phyloP scores from a whole-genome alignment of 2,329 filamentous ascomycete species.

The Acrodontium crateriforme region DNA sequence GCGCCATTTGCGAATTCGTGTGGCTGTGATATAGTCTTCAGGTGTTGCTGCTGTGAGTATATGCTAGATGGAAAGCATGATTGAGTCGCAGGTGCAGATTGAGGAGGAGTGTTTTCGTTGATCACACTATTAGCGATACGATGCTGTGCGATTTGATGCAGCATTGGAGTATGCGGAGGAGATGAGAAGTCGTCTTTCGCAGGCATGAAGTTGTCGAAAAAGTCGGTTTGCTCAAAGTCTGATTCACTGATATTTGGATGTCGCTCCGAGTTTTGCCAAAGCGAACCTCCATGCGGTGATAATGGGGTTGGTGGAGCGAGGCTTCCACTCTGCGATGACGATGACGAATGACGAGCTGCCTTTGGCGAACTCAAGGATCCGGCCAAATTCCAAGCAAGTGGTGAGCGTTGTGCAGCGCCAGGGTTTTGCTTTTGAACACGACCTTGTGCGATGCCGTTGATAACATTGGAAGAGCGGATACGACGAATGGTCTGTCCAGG shows the following conservation, averaged over 20 bases:
- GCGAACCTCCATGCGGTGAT: conserved; percentile 33
- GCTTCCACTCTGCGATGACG: conserved; percentile 18
- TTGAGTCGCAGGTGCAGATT: conserved; percentile 37
- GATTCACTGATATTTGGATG: conserved; percentile 28
- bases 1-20: background rate
- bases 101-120: conserved; percentile 35
- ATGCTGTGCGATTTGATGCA: conserved; percentile 18
- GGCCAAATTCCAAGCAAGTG: conserved; percentile 31
- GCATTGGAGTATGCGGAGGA: conserved; percentile 32
- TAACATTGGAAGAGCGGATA: conserved; percentile 34
- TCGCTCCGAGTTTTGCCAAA: conserved; percentile 18
- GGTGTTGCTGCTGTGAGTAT: conserved; percentile 14
- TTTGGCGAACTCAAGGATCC: conserved; percentile 36
- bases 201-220: background rate
- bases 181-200: conserved; percentile 24
- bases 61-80: conserved; percentile 28
- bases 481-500: conserved; percentile 49
- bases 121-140: conserved; percentile 19
- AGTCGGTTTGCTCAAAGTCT: conserved; percentile 15
- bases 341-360: conserved; percentile 24
- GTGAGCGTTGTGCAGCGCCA: conserved; percentile 35
- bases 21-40: background rate
- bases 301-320: conserved; percentile 35
- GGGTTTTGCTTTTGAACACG: conserved; percentile 33
- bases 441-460: conserved; percentile 26